Conservation (phyloP, 345 rosid genomes). For the Isatis tinctoria region DNA sequence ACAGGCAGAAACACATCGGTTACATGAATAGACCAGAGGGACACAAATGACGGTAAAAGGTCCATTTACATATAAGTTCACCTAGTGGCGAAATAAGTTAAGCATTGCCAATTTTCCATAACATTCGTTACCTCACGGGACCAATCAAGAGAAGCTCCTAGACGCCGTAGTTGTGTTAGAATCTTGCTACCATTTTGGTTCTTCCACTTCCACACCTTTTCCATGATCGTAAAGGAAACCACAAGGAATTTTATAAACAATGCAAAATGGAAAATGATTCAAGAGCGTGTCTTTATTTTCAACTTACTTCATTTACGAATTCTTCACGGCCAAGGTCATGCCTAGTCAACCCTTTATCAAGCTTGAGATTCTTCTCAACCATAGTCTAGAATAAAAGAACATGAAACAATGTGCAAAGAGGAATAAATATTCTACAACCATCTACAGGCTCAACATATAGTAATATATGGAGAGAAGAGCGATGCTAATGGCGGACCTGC, state of each 20-base stretch:
- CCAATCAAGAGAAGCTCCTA: conserved; percentile 98
- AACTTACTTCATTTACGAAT: conserved; percentile 73
- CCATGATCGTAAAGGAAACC: neutral
- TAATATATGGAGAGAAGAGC: neutral
- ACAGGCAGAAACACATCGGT: conserved; percentile 17
- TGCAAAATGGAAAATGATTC: neutral
- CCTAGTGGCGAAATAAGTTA: neutral
- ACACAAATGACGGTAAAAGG: conserved; percentile 26
- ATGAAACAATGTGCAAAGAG: neutral
- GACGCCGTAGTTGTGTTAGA: conserved; percentile 54
- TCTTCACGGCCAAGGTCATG: conserved; percentile 90
- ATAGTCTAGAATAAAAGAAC: conserved; percentile 42
- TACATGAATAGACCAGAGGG: conserved; percentile 14
- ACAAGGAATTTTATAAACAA: neutral
- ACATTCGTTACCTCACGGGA: conserved; percentile 68
- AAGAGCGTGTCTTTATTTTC: neutral
- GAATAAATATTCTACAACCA: neutral
- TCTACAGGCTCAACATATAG: neutral
- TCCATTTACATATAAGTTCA: neutral
- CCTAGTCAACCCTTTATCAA: conserved; percentile 59
- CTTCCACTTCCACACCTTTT: conserved; percentile 92
- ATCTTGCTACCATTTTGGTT: conserved; percentile 70
- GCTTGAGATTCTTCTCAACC: conserved; percentile 84
- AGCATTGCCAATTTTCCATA: neutral
- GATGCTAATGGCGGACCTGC: conserved; percentile 33